A percentile compares a stretch with the other conserved stretches of the same genome.
These are phyloP conservation scores for Penicillium sp. DNA, from an alignment of 2,329 filamentous ascomycete species.

Conservation along the genomic window DNA sequence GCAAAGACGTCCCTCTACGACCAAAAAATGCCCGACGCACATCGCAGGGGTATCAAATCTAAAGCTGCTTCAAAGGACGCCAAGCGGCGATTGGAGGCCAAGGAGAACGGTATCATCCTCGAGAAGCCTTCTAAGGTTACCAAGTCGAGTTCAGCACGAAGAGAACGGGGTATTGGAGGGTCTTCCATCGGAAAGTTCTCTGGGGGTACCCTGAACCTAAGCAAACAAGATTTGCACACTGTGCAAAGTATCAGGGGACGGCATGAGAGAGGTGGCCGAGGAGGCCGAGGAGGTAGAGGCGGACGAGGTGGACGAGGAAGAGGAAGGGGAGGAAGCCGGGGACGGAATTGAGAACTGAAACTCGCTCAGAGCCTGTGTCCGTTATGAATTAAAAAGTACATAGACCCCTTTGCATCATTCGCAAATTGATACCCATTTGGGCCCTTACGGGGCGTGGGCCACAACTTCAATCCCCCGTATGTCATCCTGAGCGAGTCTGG, in stretches of 20 bases:
- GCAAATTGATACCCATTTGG: background rate
- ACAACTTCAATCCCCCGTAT: background rate
- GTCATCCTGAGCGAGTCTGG: background rate
- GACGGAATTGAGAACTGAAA: background rate
- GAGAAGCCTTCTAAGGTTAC: slow-evolving; percentile 56
- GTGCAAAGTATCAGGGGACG: slow-evolving; percentile 16
- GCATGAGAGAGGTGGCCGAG: slow-evolving; percentile 21
- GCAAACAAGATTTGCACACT: slow-evolving; percentile 66
- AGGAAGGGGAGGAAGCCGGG: slow-evolving; percentile 7
- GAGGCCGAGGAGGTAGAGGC: background rate
- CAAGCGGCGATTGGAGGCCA: slow-evolving; percentile 73
- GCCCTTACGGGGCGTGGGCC: background rate
- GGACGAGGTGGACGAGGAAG: slow-evolving; percentile 6
- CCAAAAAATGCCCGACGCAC: slow-evolving; percentile 87
- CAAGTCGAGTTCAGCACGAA: slow-evolving; percentile 41
- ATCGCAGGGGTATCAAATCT: slow-evolving; percentile 77
- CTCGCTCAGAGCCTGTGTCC: background rate
- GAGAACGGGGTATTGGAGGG: slow-evolving; percentile 67
- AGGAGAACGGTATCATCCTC: slow-evolving; percentile 86
- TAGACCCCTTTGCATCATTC: background rate
- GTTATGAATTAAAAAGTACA: background rate
- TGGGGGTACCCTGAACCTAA: slow-evolving; percentile 76
- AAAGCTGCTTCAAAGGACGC: slow-evolving; percentile 66
- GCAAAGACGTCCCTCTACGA: slow-evolving; percentile 71
- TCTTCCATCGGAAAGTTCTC: slow-evolving; percentile 78